Base-by-base conservation (phyloP, 257 asterid genomes). In the Eucommia ulmoides region DNA sequence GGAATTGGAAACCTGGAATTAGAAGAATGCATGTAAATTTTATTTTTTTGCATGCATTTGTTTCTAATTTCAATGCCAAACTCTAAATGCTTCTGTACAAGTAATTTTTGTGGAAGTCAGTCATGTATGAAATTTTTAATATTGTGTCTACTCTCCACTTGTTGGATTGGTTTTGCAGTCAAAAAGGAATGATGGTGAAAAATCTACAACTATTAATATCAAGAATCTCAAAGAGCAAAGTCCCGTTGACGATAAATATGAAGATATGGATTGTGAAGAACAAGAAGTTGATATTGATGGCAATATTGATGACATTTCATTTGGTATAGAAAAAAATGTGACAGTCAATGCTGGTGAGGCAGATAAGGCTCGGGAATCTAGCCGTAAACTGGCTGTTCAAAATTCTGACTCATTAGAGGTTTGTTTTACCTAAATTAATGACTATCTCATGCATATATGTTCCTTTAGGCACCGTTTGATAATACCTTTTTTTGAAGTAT, bases 391-490 rank as follows among this genome's bases (percentile, higher is more conserved):
- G 56, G 56, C 68, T 4, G 84, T 73, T 68, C 94, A 82, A 72
- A 66, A 61, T 65, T 80, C 98, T 55, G 62, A 62, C 63, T 51
- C 66, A 69, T 75, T 84, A 7, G 93, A 84, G 95, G 98, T 89
- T 58, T 69, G 77, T 71, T 51, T 22, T 56, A 48, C 35, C 24
- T 50, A 41, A 49, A 41, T 33, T 59, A 29, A 45, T 22, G 22
- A 10, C 20, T 22, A 9, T 20, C 17, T 49, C 12, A 22, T 20
- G 35, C 26, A 21, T 55, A 49, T 46, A 52, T 42, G 57, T 61
- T 44, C 53, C 44, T 60, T 56, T 25, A 20, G n/a, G n/a, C n/a
- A n/a, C n/a, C n/a, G n/a, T n/a, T n/a, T n/a, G n/a, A n/a, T n/a
- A n/a, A n/a, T n/a, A n/a, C n/a, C n/a, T n/a, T n/a, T n/a, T n/a